Evolutionary conservation across 371 early-diverging fungal genomes (phyloP).

Genomic region (Hamiltosporidium magnivora): DNA sequence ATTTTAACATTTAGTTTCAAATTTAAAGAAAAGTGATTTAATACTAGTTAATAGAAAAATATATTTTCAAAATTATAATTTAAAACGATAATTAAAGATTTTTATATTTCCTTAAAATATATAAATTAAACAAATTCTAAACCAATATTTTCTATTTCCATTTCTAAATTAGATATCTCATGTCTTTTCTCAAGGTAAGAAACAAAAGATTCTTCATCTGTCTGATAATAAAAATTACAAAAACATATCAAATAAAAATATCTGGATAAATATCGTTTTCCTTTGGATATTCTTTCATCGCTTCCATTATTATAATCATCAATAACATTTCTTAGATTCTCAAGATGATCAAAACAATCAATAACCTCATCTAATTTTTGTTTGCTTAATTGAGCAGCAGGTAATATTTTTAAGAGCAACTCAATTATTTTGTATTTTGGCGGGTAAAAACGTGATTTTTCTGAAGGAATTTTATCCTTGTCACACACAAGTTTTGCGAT

Average conservation of each 20-base stretch:
- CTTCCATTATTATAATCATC: constrained; percentile 61
- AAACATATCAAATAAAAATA: constrained; percentile 64
- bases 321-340: constrained; percentile 63
- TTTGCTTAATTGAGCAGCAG: constrained; percentile 62
- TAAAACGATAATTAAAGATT: no score
- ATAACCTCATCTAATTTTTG: constrained; percentile 62
- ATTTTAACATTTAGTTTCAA: no score
- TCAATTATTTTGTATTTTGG: constrained; percentile 63
- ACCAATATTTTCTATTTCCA: no score
- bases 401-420: constrained; percentile 61
- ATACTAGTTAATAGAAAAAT: no score
- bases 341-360: constrained; percentile 64
- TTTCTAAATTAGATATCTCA: no score
- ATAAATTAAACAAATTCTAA: no score
- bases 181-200: no score
- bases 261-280: constrained; percentile 58
- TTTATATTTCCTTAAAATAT: no score
- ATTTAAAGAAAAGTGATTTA: no score
- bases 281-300: constrained; percentile 58
- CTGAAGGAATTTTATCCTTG: constrained; percentile 52
- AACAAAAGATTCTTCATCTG: no score
- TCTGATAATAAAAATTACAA: constrained; percentile 56
- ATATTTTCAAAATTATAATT: no score
- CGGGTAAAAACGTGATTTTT: constrained; percentile 56
- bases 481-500: constrained; percentile 58